Evolutionary conservation across 371 early-diverging fungal genomes (phyloP).

Genomic region (Vairimorpha ceranae): DNA sequence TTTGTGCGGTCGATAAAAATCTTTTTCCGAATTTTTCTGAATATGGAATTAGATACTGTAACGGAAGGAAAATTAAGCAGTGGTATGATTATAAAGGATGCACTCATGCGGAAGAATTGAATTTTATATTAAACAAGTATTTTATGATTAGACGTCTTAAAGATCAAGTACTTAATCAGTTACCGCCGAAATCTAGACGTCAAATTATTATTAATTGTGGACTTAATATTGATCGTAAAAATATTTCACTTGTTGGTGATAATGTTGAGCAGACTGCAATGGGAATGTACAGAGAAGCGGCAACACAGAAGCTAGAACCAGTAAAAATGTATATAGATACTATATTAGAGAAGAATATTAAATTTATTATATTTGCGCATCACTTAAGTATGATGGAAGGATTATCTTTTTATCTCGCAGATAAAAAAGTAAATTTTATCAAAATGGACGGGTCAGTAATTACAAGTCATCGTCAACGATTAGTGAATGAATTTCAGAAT

Average conservation of each 20-base stretch:
- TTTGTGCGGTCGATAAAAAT: conserved; percentile 61
- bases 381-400: conserved; percentile 64
- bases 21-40: conserved; percentile 60
- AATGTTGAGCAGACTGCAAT: conserved; percentile 22
- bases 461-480: conserved; percentile 50
- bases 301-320: conserved; percentile 61
- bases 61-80: conserved; percentile 54
- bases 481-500: conserved; percentile 62
- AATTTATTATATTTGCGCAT: conserved; percentile 67
- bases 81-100: conserved; percentile 62
- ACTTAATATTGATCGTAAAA: background rate
- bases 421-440: conserved; percentile 61
- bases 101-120: conserved; percentile 65
- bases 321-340: conserved; percentile 64
- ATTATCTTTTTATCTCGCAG: conserved; percentile 53
- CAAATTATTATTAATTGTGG: conserved; percentile 55
- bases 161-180: conserved; percentile 64
- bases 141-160: conserved; percentile 66
- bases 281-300: conserved; percentile 53
- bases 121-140: conserved; percentile 63
- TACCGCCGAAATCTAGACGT: conserved; percentile 64
- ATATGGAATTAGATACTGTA: conserved; percentile 67
- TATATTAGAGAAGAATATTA: conserved; percentile 62
- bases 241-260: conserved; percentile 23
- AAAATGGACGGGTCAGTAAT: conserved; percentile 66